Percentiles rank a stretch among this genome's conserved stretches.
Evolutionary conservation across 441 rosid species (phyloP).

Genomic region (Populus hybrid): DNA sequence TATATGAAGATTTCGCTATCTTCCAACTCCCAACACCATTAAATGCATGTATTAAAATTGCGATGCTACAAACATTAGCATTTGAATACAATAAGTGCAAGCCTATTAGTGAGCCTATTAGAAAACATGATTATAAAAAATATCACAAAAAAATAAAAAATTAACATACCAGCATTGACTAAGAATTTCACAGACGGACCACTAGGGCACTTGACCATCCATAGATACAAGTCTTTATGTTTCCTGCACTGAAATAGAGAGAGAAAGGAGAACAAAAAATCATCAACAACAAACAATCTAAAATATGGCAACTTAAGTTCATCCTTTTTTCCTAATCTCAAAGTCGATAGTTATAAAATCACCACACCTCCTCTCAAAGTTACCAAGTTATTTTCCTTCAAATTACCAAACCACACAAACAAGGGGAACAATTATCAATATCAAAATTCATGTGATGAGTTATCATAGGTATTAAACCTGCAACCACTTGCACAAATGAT

Average conservation of each 20-base stretch:
- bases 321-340: background rate
- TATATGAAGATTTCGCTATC: background rate
- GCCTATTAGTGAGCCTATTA: background rate
- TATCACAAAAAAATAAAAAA: background rate
- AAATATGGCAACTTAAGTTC: background rate
- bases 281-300: background rate
- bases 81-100: background rate
- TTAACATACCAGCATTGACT: constrained; percentile 80
- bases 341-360: background rate
- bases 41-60: background rate
- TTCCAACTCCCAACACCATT: background rate
- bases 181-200: constrained; percentile 97
- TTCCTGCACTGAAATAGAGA: constrained; percentile 73
- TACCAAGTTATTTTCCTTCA: background rate
- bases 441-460: background rate
- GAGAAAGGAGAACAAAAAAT: background rate
- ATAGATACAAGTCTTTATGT: constrained; percentile 82
- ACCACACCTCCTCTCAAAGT: background rate
- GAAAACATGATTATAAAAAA: background rate
- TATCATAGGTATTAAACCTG: background rate
- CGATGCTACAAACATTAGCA: background rate
- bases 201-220: constrained; percentile 90
- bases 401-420: background rate
- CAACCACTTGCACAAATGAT: background rate
- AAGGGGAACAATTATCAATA: background rate